Evolutionary conservation across 306 rosid species (phyloP).

Genomic region (Cicer arietinum): DNA sequence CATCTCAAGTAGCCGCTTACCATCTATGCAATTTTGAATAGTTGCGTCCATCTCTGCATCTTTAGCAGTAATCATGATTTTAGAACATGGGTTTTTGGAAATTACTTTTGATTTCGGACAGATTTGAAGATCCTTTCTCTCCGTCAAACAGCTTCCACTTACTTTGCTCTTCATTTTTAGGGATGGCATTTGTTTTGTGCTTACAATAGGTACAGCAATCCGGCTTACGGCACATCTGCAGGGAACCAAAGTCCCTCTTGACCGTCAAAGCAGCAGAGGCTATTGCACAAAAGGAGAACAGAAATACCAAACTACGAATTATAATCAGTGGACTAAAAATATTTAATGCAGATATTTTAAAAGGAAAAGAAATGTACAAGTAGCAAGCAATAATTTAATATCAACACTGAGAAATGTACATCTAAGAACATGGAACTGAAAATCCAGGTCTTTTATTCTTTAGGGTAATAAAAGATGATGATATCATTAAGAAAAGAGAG

Average conservation of each 20-base stretch:
- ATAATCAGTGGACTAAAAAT: neutral
- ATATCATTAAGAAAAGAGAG: conserved; percentile 6
- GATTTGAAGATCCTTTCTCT: conserved; percentile 72
- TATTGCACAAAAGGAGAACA: conserved; percentile 41
- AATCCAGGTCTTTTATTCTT: conserved; percentile 12
- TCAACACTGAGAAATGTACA: conserved; percentile 23
- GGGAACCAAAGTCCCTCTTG: conserved; percentile 54
- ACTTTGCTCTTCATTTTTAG: conserved; percentile 90
- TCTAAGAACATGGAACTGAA: conserved; percentile 7
- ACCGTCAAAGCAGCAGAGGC: conserved; percentile 51
- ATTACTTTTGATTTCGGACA: conserved; percentile 77
- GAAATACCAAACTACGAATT: conserved; percentile 17
- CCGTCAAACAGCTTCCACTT: conserved; percentile 73
- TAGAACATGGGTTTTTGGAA: conserved; percentile 72
- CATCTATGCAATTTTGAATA: conserved; percentile 59
- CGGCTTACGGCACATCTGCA: conserved; percentile 61
- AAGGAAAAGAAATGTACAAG: neutral
- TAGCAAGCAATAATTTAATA: conserved; percentile 1
- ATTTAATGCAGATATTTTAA: neutral
- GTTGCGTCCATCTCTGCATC: conserved; percentile 58
- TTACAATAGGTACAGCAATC: conserved; percentile 52
- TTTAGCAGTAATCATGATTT: conserved; percentile 57
- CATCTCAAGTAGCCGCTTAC: conserved; percentile 54
- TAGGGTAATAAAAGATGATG: neutral
- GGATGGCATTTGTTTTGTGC: conserved; percentile 94